Evolutionary conservation across 768 basidiomycete genomes (phyloP), one percentile per base, ranked within the genome.

Genomic region (Russula emetica): DNA sequence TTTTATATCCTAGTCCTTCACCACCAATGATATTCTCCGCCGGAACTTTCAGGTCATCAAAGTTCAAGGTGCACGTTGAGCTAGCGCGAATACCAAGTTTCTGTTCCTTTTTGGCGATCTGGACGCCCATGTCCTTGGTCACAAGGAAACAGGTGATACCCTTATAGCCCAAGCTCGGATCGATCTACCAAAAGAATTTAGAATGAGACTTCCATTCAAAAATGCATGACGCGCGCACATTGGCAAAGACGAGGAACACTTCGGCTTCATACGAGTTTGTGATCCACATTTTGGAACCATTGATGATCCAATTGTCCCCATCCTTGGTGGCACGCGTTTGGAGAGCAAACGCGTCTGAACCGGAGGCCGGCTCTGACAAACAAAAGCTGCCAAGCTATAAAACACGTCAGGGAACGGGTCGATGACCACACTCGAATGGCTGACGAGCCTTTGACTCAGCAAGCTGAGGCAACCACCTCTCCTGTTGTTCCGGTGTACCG

Each of bases 201-300:
- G 38, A 13, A 45, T 10, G 10, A 16, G 14, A 7, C 7, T 18
- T 44, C 7, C 22, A 38, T 18, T 49, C 14, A 44, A 34, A 56
- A 56, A 28, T 32, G 32, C 32, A 44, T 38, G 57, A 60, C n/a
- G 9, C n/a, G 72, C 83, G 63, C 62, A 94, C 92, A 66, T 92
- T 99, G 57, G 97, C 97, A 66, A 99, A 98, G 55, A 98, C 90
- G 69, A 96, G 86, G 79, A 90, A 91, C 45, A 95, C 81, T 52
- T 94, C 91, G 1, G 93, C 94, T 75, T 95, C 93, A 63, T 85
- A 82, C 0, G 94, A 95, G 76, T 98, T 98, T 28, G 94, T 96
- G 64, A 98, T 97, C 94, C 94, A 97, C 94, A 96, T 95, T 80
- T 99, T 99, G 61, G 92, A 92, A n/a, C 97, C 97, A 69, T 94